phyloP scores from a whole-genome alignment of 1,284 basidiomycete species.

The Fistulinella staudtii region DNA sequence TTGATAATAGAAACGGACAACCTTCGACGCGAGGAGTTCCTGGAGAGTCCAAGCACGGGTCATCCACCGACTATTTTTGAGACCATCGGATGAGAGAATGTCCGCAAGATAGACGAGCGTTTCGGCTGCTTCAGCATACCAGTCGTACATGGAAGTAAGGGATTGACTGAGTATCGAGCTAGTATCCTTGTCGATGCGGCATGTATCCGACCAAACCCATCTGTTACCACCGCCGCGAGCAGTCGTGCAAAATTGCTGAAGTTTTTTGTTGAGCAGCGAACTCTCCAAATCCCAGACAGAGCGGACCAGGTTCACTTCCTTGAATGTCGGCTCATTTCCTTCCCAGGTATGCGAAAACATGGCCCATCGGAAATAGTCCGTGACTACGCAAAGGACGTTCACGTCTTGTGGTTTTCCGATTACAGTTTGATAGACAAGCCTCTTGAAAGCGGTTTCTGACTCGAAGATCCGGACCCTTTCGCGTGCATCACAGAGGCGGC shows the following conservation, averaged over 20 bases:
- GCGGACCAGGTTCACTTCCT: conserved; percentile 2
- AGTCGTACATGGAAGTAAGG: background rate
- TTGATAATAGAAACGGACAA: background rate
- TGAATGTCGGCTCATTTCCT: conserved; percentile 5
- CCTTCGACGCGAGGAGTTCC: background rate
- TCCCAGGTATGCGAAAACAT: conserved; percentile 18
- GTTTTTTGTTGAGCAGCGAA: background rate
- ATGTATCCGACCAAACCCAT: conserved; percentile 5
- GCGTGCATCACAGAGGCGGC: conserved; percentile 5
- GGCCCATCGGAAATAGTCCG: conserved; percentile 11
- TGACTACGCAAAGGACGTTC: background rate
- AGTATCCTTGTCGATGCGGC: conserved; percentile 4
- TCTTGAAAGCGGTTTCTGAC: no score
- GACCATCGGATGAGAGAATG: background rate
- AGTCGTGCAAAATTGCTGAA: conserved; percentile 6
- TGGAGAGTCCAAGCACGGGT: background rate
- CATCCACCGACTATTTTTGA: background rate
- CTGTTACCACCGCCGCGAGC: background rate
- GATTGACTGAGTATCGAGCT: background rate
- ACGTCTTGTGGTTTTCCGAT: no score
- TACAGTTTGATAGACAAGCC: no score
- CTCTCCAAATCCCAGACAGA: conserved; percentile 3
- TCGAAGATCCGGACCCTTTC: no score
- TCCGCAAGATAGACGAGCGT: background rate
- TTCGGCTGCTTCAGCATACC: background rate